Conservation (phyloP, 345 rosid genomes). For the Populus nigra region DNA sequence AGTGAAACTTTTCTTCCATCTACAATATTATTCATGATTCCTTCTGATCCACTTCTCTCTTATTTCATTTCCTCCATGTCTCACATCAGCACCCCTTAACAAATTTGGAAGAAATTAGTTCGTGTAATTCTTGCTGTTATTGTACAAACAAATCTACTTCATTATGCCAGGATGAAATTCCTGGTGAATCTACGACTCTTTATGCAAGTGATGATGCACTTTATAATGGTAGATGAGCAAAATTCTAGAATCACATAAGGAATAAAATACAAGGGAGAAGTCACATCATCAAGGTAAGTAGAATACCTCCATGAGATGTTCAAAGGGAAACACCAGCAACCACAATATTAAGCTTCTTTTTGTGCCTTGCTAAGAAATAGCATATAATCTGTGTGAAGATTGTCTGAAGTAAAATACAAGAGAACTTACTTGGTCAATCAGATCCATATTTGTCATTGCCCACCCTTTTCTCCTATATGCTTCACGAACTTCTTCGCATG, state of each 20-base stretch:
- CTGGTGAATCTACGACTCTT: background rate
- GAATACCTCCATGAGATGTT: background rate
- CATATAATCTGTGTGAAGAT: background rate
- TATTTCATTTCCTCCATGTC: too few relatives aligned
- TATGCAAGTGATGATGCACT: background rate
- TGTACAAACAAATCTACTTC: too few relatives aligned
- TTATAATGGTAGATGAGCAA: background rate
- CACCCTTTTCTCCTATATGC: constrained; percentile 33
- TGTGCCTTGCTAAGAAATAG: background rate
- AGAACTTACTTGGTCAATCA: constrained; percentile 31
- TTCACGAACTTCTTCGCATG: constrained; percentile 34
- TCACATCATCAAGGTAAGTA: background rate
- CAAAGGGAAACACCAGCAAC: background rate
- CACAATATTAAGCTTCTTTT: background rate
- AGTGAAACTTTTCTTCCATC: too few relatives aligned
- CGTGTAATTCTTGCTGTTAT: too few relatives aligned
- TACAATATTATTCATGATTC: too few relatives aligned
- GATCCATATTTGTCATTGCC: constrained; percentile 24
- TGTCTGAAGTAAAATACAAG: background rate
- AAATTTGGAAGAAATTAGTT: too few relatives aligned
- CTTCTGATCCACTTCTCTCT: too few relatives aligned
- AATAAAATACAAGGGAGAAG: background rate
- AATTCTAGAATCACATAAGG: background rate
- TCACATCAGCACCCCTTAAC: too few relatives aligned
- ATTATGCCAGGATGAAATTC: too few relatives aligned